Evolutionary conservation across 2,329 filamentous ascomycete species (phyloP), one percentile per base, ranked within the genome.

Genomic region (Phoma sp.): DNA sequence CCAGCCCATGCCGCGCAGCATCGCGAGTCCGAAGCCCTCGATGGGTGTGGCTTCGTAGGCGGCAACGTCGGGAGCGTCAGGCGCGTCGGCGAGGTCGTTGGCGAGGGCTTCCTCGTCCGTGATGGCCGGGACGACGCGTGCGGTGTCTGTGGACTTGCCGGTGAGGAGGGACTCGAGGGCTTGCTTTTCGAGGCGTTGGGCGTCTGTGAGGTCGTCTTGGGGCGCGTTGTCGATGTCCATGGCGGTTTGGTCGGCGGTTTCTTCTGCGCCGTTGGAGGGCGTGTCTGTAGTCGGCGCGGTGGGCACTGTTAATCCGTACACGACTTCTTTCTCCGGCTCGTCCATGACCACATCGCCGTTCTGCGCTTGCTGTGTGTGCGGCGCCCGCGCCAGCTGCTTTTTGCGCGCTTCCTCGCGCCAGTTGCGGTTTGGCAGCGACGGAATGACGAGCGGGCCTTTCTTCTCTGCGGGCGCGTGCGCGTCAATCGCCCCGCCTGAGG

Each of bases 1-100:
- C 93, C 93, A 97, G 7, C 95, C 95, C 90, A 98, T 97, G 8
- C 93, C 92, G 29, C 93, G 86, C 32, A 99, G 82, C 60, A 98
- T 81, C 0, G 93, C 92, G 14, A 92, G 89, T 7, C 95, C 95
- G 62, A 98, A 99, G 65, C 97, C 92, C 64, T 97, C 93, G 13
- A 98, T 91, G 0, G 95, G 93, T 58, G 96, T 89, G 10, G 89
- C 87, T 54, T 89, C 88, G 76, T 98, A 98, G 67, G 95, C 91
- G 30, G 90, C 89, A 14, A 96, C 78, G 0, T 87, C 90, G 4
- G 91, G 88, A 27, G 85, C 82, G 22, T 91, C 89, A 1, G 91
- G 92, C 1, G 91, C 88, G 24, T 83, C 79, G 10, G 83, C 80
- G 27, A 93, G 83, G 70, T 93, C 90, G 24, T 84, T 82, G 29